phyloP scores from a whole-genome alignment of 2,329 filamentous ascomycete genomes.

The Onygena corvina region DNA sequence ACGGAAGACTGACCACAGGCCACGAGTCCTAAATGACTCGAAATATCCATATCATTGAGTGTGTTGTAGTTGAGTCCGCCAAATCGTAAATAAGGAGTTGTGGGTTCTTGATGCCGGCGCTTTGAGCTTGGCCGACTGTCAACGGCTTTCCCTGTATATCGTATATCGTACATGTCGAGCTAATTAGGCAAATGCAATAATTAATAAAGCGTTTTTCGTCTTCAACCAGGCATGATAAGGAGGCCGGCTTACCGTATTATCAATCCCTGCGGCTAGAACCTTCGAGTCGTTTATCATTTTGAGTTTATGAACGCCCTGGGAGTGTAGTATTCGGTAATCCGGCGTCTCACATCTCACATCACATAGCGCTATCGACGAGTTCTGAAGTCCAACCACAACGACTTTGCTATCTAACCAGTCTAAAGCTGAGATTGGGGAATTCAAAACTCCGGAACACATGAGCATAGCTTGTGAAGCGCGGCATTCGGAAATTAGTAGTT shows the following conservation, averaged over 20 bases:
- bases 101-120: conserved; percentile 21
- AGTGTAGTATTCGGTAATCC: conserved; percentile 26
- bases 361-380: conserved; percentile 27
- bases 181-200: conserved; percentile 13
- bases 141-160: conserved; percentile 23
- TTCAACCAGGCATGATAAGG: not conserved
- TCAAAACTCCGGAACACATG: conserved; percentile 18
- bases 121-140: conserved; percentile 23
- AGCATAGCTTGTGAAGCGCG: conserved; percentile 22
- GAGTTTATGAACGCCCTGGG: conserved; percentile 26
- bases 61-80: conserved; percentile 22
- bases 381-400: conserved; percentile 27
- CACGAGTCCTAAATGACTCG: conserved; percentile 27
- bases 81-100: conserved; percentile 29
- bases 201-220: not conserved
- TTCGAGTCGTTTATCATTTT: conserved; percentile 27
- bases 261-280: conserved; percentile 21
- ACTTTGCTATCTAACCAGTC: conserved; percentile 30
- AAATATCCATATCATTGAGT: conserved; percentile 28
- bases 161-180: conserved; percentile 34
- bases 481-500: conserved; percentile 26
- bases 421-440: conserved; percentile 22
- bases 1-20: conserved; percentile 25
- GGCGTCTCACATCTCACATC: conserved; percentile 27
- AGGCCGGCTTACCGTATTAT: conserved; percentile 10